Evolutionary conservation across 441 rosid genomes (phyloP), one percentile per base, ranked within the genome.

Genomic region (Rhodomyrtus psidioides): DNA sequence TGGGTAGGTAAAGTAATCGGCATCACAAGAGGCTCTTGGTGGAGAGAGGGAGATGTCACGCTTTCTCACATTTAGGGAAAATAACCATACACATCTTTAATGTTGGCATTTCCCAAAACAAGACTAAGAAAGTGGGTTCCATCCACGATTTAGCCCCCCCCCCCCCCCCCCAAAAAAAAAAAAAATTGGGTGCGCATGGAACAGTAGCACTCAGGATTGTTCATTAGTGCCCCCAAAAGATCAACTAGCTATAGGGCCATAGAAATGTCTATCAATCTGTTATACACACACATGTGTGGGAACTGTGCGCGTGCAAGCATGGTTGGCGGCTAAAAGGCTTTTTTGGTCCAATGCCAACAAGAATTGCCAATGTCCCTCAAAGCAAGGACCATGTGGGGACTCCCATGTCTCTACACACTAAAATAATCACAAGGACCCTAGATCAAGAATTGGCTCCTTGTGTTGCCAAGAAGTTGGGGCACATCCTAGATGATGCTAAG

Each of bases 181-280:
- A 24, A 65, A 13, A 39, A 39, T 10, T 34, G 79, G 79, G 88
- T 91, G 94, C 95, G 94, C 98, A 91, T 95, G 98, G 89, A 88
- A 95, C 96, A 93, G 97, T 94, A 85, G 94, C 98, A 94, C 95
- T 92, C 87, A 85, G 65, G 81, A 19, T 75, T 51, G 85, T 83
- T 89, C 83, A 88, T 84, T 83, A 88, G 89, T 90, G 89, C 87
- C 85, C 58, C 9, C 13, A n/a, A 76, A 55, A 57, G 34, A 70
- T 17, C 46, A 51, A 53, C 49, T 70, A 39, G 51, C 79, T 39
- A 70, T 10, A 23, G 7, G n/a, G 79, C 51, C 21, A 70, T 39
- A 12, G 79, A 39, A 70, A 39, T 70, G 79, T 70, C 23, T 39
- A 83, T 17, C 54, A 42, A 83, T 49, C 54, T 27, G n/a, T 75